Base-by-base conservation (phyloP, 2,329 filamentous ascomycete genomes). In the Camillea tinctor region DNA sequence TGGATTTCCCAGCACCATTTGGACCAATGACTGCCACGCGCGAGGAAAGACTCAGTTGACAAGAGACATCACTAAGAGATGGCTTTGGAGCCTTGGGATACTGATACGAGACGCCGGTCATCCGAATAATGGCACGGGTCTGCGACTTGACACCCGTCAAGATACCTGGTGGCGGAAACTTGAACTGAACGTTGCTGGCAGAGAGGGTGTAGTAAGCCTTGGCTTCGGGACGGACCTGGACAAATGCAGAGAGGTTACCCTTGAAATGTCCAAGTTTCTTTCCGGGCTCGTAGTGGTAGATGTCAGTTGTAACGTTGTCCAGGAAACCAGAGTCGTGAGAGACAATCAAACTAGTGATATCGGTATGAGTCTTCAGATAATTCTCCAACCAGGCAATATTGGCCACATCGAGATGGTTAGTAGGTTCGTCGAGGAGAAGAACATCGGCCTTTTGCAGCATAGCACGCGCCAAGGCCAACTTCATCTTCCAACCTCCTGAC, bases 401-500 rank as follows among this genome's bases (percentile, higher is more conserved):
- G 72, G 88, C 88, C 70, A 98, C 93, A 75, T 99, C 95, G 75
- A 99, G 82, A 79, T 99, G 95, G 82, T 99, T 99, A 71, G 95
- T 99, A 77, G 95, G 95, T 85, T 99, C 95, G 84, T 99, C 95
- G 60, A 99, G 87, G 55, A 99, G 83, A 60, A 99, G 85, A 55
- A 99, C 93, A 75, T 99, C 95, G n/a, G 95, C 94, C 73, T 89
- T 91, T 83, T 95, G 91, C 71, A 99, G 84, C 93, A 99, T 98
- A 65, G 95, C 95, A 71, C 95, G 88, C 56, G 95, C 95, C 76
- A 99, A 80, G 66, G 95, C 95, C 63, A 99, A 81, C 87, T 99
- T 99, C 95, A 99, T 99, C 86, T 98, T 98, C 95, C 95, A 99
- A 74, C 95, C 95, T 79, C 95, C 95, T 50, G 95, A 98, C 40